A percentile compares a stretch with the other conserved stretches of the same genome.
Evolutionary conservation across 106 monocot genomes (phyloP).

Genomic region (Allium sativum): DNA sequence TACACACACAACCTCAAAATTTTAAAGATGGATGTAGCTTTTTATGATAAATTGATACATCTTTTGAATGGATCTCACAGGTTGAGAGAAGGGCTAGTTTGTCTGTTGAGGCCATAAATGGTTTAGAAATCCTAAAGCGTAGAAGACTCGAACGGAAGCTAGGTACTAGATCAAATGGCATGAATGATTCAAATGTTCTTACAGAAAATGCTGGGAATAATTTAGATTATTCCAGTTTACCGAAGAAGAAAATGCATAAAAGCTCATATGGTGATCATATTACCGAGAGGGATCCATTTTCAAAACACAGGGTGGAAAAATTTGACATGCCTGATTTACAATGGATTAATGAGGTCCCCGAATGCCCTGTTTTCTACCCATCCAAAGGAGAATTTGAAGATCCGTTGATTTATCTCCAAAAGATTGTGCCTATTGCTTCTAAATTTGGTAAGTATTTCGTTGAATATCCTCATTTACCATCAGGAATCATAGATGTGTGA

Average conservation of each 20-base stretch:
- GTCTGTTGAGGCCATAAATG: constrained; percentile 43
- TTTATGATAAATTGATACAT: not conserved
- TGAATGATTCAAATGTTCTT: constrained; percentile 24
- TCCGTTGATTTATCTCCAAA: constrained; percentile 66
- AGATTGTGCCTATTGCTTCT: constrained; percentile 64
- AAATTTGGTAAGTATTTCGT: constrained; percentile 49
- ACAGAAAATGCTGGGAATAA: constrained; percentile 62
- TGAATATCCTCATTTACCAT: too few relatives aligned
- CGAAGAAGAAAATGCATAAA: constrained; percentile 23
- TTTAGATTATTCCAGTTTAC: constrained; percentile 32
- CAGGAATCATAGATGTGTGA: too few relatives aligned
- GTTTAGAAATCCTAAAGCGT: constrained; percentile 51
- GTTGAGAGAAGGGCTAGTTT: constrained; percentile 58
- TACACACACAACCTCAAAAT: too few relatives aligned
- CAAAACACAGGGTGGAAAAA: constrained; percentile 42
- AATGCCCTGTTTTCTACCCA: constrained; percentile 78
- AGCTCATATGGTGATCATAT: constrained; percentile 15
- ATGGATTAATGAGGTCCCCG: constrained; percentile 82
- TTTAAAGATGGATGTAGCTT: not conserved
- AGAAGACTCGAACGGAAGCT: constrained; percentile 36
- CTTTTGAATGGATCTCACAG: constrained; percentile 15
- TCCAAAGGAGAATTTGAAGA: constrained; percentile 87
- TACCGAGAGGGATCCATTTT: constrained; percentile 24
- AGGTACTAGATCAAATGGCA: constrained; percentile 10
- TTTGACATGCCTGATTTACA: constrained; percentile 65